These are phyloP conservation scores for Rhodotorula sp. DNA, from an alignment of 1,284 basidiomycete genomes.

Conservation along the genomic window DNA sequence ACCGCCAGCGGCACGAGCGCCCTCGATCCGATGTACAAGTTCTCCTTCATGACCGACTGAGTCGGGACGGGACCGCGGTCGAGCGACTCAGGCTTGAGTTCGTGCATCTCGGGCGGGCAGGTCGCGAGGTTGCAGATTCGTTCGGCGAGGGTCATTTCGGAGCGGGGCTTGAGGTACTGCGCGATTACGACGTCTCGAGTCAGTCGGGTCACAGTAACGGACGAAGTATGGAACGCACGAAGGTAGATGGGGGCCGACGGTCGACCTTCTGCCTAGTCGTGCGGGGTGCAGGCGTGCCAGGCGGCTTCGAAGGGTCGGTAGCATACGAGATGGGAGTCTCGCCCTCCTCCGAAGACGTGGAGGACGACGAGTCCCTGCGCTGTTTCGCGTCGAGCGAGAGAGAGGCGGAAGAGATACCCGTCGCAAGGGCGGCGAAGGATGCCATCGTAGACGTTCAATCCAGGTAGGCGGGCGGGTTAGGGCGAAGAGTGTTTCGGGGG, in stretches of 20 bases:
- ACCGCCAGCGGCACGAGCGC: constrained; percentile 18
- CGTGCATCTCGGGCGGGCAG: constrained; percentile 25
- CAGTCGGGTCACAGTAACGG: background rate
- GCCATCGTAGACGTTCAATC: no score
- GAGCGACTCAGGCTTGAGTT: constrained; percentile 23
- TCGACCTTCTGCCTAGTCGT: constrained; percentile 27
- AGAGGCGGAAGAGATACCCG: no score
- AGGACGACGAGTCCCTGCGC: constrained; percentile 5
- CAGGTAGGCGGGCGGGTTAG: no score
- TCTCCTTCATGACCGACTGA: constrained; percentile 13
- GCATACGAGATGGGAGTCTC: constrained; percentile 26
- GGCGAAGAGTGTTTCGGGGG: no score
- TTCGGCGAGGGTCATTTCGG: constrained; percentile 22
- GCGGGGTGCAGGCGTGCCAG: background rate
- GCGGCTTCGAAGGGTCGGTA: constrained; percentile 1
- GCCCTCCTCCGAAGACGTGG: constrained; percentile 2
- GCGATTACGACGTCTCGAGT: background rate
- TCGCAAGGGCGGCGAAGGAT: no score
- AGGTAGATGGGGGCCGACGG: constrained; percentile 26
- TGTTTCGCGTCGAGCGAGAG: no score
- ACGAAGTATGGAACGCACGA: constrained; percentile 3
- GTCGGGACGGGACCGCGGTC: constrained; percentile 25
- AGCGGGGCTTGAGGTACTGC: constrained; percentile 19
- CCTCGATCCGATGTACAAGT: constrained; percentile 20
- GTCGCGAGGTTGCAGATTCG: constrained; percentile 27